Conservation (phyloP, 2,329 filamentous ascomycete species). For the Scedosporium dehoogii region DNA sequence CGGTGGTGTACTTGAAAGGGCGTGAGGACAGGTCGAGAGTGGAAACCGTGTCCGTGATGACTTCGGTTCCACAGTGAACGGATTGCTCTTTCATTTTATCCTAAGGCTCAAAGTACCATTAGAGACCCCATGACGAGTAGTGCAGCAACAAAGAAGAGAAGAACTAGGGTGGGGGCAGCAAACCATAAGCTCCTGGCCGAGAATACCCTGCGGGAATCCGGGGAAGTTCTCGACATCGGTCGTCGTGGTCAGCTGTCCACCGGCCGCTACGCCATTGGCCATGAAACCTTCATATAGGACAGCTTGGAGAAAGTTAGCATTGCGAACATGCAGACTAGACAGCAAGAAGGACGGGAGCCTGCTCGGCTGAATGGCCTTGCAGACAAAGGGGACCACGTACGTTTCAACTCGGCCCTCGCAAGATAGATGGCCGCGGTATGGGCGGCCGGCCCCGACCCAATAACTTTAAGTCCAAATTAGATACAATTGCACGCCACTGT, state of each 20-base stretch:
- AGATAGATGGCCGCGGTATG: slow-evolving; percentile 97
- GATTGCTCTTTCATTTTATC: slow-evolving; percentile 92
- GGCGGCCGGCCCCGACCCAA: slow-evolving; percentile 92
- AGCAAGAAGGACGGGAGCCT: too few relatives aligned
- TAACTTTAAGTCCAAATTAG: slow-evolving; percentile 35
- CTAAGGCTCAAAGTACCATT: slow-evolving; percentile 20
- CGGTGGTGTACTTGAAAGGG: slow-evolving; percentile 90
- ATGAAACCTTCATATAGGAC: slow-evolving; percentile 97
- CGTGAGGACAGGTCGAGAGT: slow-evolving; percentile 74
- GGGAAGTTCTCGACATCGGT: slow-evolving; percentile 99
- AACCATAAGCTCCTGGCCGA: slow-evolving; percentile 79
- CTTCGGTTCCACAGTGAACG: slow-evolving; percentile 81
- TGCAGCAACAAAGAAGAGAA: background rate
- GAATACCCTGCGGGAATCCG: slow-evolving; percentile 82
- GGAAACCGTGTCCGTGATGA: slow-evolving; percentile 85
- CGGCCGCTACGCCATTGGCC: slow-evolving; percentile 90
- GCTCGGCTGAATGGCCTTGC: too few relatives aligned
- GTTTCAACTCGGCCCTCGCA: slow-evolving; percentile 85
- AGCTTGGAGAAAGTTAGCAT: slow-evolving; percentile 30
- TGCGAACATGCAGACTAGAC: background rate
- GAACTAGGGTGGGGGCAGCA: slow-evolving; percentile 13
- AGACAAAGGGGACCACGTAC: slow-evolving; percentile 28
- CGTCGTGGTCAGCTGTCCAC: slow-evolving; percentile 94
- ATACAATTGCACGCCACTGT: background rate
- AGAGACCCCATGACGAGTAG: background rate